Conservation (phyloP, 2,329 filamentous ascomycete species). For the Arthrocladium fulminans region DNA sequence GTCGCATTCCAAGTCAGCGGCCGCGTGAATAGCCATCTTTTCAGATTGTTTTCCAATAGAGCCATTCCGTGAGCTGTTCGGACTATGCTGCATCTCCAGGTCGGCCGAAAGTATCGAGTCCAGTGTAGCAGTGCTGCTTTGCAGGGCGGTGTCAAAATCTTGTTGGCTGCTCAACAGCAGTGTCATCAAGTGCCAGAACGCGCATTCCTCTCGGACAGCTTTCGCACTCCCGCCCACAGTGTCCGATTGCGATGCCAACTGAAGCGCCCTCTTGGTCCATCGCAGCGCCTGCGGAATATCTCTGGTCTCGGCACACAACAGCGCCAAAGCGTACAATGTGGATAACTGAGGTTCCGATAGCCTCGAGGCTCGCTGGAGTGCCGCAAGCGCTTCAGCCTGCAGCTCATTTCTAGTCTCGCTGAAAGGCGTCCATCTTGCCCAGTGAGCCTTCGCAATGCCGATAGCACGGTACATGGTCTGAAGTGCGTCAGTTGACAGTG, state of each 20-base stretch:
- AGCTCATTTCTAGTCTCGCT: conserved; percentile 61
- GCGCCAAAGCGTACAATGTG: conserved; percentile 67
- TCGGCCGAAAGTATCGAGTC: conserved; percentile 48
- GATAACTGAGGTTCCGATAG: conserved; percentile 58
- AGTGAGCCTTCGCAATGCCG: conserved; percentile 76
- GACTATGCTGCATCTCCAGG: conserved; percentile 49
- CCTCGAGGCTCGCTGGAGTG: conserved; percentile 63
- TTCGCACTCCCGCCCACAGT: conserved; percentile 10
- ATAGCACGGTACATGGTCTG: conserved; percentile 53
- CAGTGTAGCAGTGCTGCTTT: conserved; percentile 81
- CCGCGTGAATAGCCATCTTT: conserved; percentile 46
- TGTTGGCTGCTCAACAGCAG: conserved; percentile 78
- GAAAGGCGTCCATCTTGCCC: conserved; percentile 74
- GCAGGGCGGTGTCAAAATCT: conserved; percentile 69
- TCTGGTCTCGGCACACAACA: conserved; percentile 81
- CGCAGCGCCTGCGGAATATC: conserved; percentile 74
- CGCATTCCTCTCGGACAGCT: conserved; percentile 50
- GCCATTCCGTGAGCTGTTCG: conserved; percentile 56
- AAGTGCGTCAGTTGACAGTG: conserved; percentile 12
- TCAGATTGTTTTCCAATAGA: conserved; percentile 27
- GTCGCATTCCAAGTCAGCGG: conserved; percentile 66
- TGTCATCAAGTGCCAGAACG: conserved; percentile 84
- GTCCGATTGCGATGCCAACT: conserved; percentile 13
- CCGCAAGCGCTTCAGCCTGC: conserved; percentile 67
- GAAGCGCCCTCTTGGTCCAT: conserved; percentile 65